Conservation (phyloP, 1,139 yeast genomes). For the Blastobotrys ciferrii region DNA sequence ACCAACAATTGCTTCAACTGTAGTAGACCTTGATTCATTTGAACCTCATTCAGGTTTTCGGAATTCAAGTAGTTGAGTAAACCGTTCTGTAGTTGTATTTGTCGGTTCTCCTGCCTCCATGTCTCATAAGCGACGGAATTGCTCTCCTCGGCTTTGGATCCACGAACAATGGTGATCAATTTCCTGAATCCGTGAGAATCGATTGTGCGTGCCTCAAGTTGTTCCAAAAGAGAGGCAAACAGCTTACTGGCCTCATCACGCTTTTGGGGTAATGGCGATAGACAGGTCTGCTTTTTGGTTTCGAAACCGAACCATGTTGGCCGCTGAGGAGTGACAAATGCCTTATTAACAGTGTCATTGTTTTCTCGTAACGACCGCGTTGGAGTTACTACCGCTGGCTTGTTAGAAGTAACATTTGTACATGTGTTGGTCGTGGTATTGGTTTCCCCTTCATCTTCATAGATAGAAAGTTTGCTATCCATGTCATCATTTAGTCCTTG, state of each 20-base stretch:
- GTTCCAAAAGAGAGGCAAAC: constrained; percentile 23
- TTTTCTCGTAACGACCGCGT: constrained; percentile 1
- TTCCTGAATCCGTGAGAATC: constrained; percentile 30
- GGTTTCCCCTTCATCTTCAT: constrained; percentile 14
- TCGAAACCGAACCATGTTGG: constrained; percentile 24
- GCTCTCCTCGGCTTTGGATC: constrained; percentile 16
- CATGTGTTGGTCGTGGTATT: not conserved
- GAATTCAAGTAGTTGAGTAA: constrained; percentile 21
- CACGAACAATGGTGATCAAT: constrained; percentile 25
- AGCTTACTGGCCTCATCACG: constrained; percentile 27
- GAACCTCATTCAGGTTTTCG: constrained; percentile 20
- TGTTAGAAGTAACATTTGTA: not conserved
- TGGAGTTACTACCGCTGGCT: not conserved
- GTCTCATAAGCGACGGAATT: constrained; percentile 21
- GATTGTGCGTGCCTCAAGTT: constrained; percentile 22
- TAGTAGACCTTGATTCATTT: constrained; percentile 26
- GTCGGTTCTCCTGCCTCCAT: constrained; percentile 26
- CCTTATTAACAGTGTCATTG: not conserved
- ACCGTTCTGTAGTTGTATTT: constrained; percentile 19
- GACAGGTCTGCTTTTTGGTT: constrained; percentile 23
- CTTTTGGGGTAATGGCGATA: constrained; percentile 26
- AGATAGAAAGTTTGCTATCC: constrained; percentile 12
- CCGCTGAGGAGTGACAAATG: constrained; percentile 4
- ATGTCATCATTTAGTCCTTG: constrained; percentile 7
- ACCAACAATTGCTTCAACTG: constrained; percentile 24